These are phyloP conservation scores for Trametes cinnabarina DNA, from an alignment of 768 basidiomycete species.

Conservation along the genomic window DNA sequence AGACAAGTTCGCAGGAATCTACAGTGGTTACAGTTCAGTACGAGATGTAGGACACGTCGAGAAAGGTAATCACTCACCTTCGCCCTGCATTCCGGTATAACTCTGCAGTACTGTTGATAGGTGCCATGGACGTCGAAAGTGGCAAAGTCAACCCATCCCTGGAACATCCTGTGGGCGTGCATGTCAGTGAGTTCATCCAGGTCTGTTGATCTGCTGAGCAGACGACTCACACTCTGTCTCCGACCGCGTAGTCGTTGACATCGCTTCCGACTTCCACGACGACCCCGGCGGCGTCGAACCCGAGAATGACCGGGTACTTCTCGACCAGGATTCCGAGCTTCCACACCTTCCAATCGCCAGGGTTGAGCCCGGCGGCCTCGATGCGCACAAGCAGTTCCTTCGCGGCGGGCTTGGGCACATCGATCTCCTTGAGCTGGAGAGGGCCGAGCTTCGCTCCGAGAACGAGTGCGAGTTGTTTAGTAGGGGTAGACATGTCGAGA, in stretches of 20 bases:
- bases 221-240: conserved; percentile 39
- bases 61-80: conserved; percentile 10
- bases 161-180: not conserved
- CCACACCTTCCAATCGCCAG: conserved; percentile 38
- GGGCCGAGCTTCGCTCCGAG: conserved; percentile 9
- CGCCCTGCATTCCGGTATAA: not conserved
- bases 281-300: conserved; percentile 32
- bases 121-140: not conserved
- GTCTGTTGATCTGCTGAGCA: too few species aligned
- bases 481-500: too few species aligned
- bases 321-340: conserved; percentile 32
- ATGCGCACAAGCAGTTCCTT: conserved; percentile 30
- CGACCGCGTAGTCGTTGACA: conserved; percentile 35
- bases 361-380: conserved; percentile 32
- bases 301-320: conserved; percentile 30
- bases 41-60: not conserved
- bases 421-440: not conserved
- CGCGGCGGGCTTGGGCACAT: conserved; percentile 17
- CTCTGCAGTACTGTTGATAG: conserved; percentile 7
- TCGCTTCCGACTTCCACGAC: conserved; percentile 40
- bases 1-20: conserved; percentile 35
- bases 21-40: not conserved
- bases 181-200: not conserved
- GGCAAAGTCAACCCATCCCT: not conserved
- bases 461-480: conserved; percentile 20